These are phyloP conservation scores for Geotrichum bryndzae DNA, from an alignment of 1,139 yeast species.

Conservation along the genomic window DNA sequence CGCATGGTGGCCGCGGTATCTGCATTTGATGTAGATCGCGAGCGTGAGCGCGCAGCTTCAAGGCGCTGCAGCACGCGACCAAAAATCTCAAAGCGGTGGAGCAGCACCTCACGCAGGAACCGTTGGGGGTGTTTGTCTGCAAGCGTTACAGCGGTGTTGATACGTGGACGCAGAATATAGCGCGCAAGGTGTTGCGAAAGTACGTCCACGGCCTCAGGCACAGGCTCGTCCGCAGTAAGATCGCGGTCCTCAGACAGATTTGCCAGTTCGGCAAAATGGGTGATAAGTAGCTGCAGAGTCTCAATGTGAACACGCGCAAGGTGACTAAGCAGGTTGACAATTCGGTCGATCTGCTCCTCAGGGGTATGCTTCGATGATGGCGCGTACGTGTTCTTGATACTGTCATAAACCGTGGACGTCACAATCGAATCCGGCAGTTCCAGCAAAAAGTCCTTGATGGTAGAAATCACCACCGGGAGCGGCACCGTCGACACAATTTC, in stretches of 20 bases:
- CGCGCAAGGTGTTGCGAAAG: slow-evolving; percentile 26
- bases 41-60: slow-evolving; percentile 19
- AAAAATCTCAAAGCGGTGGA: slow-evolving; percentile 26
- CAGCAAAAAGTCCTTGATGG: slow-evolving; percentile 63
- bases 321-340: slow-evolving; percentile 21
- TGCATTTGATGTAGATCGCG: slow-evolving; percentile 27
- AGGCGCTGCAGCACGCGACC: slow-evolving; percentile 22
- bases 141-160: slow-evolving; percentile 30
- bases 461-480: slow-evolving; percentile 59
- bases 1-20: slow-evolving; percentile 16
- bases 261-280: slow-evolving; percentile 19
- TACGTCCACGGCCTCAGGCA: slow-evolving; percentile 9
- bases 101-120: slow-evolving; percentile 29
- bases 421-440: slow-evolving; percentile 80
- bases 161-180: slow-evolving; percentile 33
- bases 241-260: slow-evolving; percentile 11
- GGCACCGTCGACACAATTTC: slow-evolving; percentile 28
- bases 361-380: neutral
- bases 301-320: slow-evolving; percentile 19
- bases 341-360: slow-evolving; percentile 15
- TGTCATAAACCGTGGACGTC: slow-evolving; percentile 60
- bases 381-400: slow-evolving; percentile 56
- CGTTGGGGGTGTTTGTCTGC: slow-evolving; percentile 31
- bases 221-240: neutral
- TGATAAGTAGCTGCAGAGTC: slow-evolving; percentile 17